Conservation (phyloP, 2,329 filamentous ascomycete species). For the Nemania sp. region DNA sequence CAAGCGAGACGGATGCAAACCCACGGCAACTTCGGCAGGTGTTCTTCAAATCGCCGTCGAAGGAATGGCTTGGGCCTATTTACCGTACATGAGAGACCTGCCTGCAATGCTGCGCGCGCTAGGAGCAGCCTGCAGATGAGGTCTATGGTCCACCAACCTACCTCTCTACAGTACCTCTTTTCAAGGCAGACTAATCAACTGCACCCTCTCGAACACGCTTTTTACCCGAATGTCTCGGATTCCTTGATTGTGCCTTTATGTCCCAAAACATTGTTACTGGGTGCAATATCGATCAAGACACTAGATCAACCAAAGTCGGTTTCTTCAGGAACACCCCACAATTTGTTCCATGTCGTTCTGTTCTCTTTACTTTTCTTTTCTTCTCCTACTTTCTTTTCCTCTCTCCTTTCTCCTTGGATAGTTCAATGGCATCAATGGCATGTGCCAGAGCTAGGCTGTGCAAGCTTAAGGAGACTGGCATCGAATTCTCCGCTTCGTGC, state of each 20-base stretch:
- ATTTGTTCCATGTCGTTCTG: neutral
- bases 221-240: neutral
- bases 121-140: neutral
- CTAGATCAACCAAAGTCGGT: neutral
- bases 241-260: neutral
- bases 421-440: neutral
- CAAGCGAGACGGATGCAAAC: neutral
- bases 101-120: neutral
- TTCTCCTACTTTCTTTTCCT: neutral
- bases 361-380: neutral
- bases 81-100: neutral
- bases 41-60: neutral
- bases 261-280: neutral
- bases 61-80: neutral
- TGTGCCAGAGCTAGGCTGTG: neutral
- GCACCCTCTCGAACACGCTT: neutral
- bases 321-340: neutral
- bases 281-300: neutral
- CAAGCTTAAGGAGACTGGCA: neutral
- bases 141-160: neutral
- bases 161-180: neutral
- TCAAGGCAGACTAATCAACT: neutral
- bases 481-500: conserved; percentile 9
- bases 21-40: conserved; percentile 12
- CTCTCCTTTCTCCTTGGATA: neutral